Evolutionary conservation across 148 eudicot genomes (phyloP).

Genomic region (Rhododendron ferrugineum): DNA sequence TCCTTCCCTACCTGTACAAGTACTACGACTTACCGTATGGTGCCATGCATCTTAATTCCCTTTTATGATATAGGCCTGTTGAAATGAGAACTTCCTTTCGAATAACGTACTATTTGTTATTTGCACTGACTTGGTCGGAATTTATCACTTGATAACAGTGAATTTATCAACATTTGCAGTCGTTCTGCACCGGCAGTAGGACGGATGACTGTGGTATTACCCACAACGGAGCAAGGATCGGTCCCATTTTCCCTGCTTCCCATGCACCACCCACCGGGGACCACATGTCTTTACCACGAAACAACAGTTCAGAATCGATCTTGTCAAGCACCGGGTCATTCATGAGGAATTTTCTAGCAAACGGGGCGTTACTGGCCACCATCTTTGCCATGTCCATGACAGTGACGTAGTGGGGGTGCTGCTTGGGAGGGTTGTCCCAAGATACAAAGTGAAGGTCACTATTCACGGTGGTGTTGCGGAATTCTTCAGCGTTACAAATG

Average conservation of each 20-base stretch:
- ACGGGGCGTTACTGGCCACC: conserved; percentile 49
- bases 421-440: conserved; percentile 56
- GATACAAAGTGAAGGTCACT: conserved; percentile 53
- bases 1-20: too few species aligned
- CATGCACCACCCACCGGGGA: conserved; percentile 58
- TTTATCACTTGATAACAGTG: conserved; percentile 30
- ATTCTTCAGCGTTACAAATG: conserved; percentile 41
- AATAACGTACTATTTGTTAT: conserved; percentile 7
- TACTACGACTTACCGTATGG: too few species aligned
- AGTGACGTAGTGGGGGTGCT: conserved; percentile 47
- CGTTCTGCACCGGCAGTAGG: conserved; percentile 45
- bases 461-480: conserved; percentile 41
- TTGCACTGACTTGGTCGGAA: conserved; percentile 38
- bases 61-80: not conserved
- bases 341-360: conserved; percentile 42
- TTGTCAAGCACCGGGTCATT: conserved; percentile 46
- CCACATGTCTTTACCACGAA: conserved; percentile 37
- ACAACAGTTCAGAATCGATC: conserved; percentile 42
- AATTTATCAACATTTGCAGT: conserved; percentile 27
- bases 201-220: conserved; percentile 30
- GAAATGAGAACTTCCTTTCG: not conserved
- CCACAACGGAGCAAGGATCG: conserved; percentile 42
- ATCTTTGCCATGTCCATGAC: conserved; percentile 33
- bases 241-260: conserved; percentile 43
- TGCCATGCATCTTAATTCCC: too few species aligned